Evolutionary conservation across 1,139 yeast genomes (phyloP).

Genomic region (Arxiozyma bovina): DNA sequence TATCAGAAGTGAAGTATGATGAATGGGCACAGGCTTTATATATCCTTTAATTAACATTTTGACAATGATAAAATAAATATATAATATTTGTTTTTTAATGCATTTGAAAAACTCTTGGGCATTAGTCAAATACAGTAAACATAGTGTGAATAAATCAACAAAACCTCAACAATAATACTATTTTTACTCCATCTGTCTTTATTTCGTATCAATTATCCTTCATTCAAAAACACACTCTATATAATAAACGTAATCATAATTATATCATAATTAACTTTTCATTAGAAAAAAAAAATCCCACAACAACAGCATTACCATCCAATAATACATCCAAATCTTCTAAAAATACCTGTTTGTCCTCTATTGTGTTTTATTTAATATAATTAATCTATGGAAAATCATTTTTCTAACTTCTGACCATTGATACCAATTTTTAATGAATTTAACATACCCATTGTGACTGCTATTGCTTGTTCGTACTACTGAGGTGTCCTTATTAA

Average conservation of each 20-base stretch:
- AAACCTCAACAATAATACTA: too few relatives aligned
- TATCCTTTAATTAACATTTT: too few relatives aligned
- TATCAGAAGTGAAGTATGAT: background rate
- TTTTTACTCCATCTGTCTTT: background rate
- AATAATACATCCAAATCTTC: too few relatives aligned
- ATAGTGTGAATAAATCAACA: too few relatives aligned
- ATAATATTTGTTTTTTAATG: too few relatives aligned
- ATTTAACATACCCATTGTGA: constrained; percentile 24
- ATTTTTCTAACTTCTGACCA: background rate
- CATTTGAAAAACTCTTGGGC: too few relatives aligned
- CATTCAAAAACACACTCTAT: background rate
- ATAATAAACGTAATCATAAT: too few relatives aligned
- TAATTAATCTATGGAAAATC: background rate
- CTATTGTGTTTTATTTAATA: too few relatives aligned
- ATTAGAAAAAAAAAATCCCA: background rate
- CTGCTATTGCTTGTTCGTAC: constrained; percentile 19
- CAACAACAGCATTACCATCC: background rate
- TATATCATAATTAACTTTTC: background rate
- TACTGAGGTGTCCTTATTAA: background rate
- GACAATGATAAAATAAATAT: background rate
- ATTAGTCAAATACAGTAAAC: too few relatives aligned
- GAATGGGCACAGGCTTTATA: background rate
- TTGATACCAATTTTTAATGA: background rate
- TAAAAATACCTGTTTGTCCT: background rate
- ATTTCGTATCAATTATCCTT: too few relatives aligned